Base-by-base conservation (phyloP, 2,329 filamentous ascomycete species). In the Paradendryphiella salina region DNA sequence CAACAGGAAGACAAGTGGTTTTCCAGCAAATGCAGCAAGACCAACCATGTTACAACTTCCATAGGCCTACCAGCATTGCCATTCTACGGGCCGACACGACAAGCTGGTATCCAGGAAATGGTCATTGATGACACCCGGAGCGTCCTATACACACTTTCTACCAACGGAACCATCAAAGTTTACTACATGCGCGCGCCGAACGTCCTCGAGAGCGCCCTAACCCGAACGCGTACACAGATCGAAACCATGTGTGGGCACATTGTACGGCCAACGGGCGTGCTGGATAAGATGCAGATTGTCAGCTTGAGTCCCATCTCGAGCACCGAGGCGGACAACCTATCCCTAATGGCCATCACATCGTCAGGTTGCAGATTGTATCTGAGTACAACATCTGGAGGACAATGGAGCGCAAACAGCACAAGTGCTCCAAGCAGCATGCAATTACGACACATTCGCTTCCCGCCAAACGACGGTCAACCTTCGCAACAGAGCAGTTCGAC, bases 1-100 rank as follows among this genome's bases (percentile, higher is more conserved):
- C 93, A 97, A 74, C 91, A 96, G 67, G 91, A 97, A 72, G 94
- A 99, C 75, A 88, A 89, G 63, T 99, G 94, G 94, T 99, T 99
- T 70, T 87, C 89, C 45, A 91, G 86, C 72, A 84, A 88, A 59
- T 95, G 90, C 70, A 86, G 87, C 53, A 96, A 92, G 75, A 85
- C 93, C 57, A 95, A 95, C 69, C 94, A 96, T 71, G 93, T 72
- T 87, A 40, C 87, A 83, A 70, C 85, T 83, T 78, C 81, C 82
- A 48, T 86, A 83, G 80, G 88, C 2, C 77, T 90, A 3, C 82
- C 84, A 0, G 60, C 67, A 14, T 45, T 71, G 17, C 54, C 66
- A 9, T 68, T 61, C 48, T 67, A 68, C 23, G 52, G 64, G 13
- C 59, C 61, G 1, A 46, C 62, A 1, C 58, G 54, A 17, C 61